Percentiles rank a stretch among this genome's conserved stretches.
phyloP scores from a whole-genome alignment of 371 early-diverging fungal genomes.

The Actinomucor elegans region DNA sequence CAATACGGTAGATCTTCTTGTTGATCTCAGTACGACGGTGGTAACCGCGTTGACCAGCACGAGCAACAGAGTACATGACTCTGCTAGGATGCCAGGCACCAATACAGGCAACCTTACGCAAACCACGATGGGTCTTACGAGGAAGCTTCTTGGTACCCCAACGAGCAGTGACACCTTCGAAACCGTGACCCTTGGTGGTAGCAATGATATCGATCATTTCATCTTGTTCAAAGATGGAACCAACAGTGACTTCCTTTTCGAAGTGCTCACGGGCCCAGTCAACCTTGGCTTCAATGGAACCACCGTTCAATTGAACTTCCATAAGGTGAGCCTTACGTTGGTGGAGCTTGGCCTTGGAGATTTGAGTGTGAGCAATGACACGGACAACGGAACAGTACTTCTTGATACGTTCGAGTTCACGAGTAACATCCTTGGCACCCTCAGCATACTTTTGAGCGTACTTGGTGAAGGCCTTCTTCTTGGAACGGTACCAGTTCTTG shows the following conservation, averaged over 20 bases:
- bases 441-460: conserved; percentile 97
- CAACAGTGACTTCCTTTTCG: conserved; percentile 95
- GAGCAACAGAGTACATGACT: conserved; percentile 99
- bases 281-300: conserved; percentile 97
- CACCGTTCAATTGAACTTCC: conserved; percentile 99
- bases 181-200: conserved; percentile 99
- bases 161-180: conserved; percentile 99
- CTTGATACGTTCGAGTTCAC: conserved; percentile 97
- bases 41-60: conserved; percentile 99
- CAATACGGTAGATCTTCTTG: conserved; percentile 99
- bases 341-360: conserved; percentile 91
- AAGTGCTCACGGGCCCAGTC: conserved; percentile 97
- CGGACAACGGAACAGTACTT: conserved; percentile 99
- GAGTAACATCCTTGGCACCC: conserved; percentile 84
- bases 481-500: conserved; percentile 99
- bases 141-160: conserved; percentile 99
- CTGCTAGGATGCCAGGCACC: conserved; percentile 99
- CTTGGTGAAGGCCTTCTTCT: conserved; percentile 99
- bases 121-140: conserved; percentile 99
- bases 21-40: conserved; percentile 99
- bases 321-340: conserved; percentile 99
- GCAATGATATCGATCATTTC: conserved; percentile 99
- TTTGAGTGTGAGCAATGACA: conserved; percentile 99
- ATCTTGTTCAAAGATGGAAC: conserved; percentile 94
- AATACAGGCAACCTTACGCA: conserved; percentile 99